Evolutionary conservation across 768 basidiomycete genomes (phyloP).

Genomic region (Lactarius vividus): DNA sequence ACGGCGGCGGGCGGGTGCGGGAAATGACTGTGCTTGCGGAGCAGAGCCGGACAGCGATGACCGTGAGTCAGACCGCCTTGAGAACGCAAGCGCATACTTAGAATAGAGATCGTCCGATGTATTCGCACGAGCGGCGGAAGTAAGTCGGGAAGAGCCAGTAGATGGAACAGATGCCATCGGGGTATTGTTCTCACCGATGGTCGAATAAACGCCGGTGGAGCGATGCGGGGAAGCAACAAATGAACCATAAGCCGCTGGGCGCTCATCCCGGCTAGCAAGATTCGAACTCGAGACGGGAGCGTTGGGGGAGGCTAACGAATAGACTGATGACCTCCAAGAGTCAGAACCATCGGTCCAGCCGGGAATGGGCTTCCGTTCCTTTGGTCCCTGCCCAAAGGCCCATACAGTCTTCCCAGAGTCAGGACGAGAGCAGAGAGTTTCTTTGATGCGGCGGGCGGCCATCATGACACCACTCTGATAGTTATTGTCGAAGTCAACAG

Average conservation of each 20-base stretch:
- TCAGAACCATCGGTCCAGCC: conserved; percentile 70
- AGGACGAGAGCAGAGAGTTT: conserved; percentile 44
- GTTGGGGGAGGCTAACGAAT: conserved; percentile 48
- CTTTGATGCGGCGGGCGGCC: conserved; percentile 56
- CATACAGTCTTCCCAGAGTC: conserved; percentile 32
- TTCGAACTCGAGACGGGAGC: conserved; percentile 25
- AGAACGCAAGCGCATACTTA: conserved; percentile 55
- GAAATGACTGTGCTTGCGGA: conserved; percentile 38
- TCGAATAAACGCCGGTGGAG: conserved; percentile 48
- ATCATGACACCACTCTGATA: conserved; percentile 67
- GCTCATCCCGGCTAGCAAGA: conserved; percentile 34
- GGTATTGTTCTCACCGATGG: conserved; percentile 37
- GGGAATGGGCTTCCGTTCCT: conserved; percentile 46
- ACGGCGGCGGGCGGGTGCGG: conserved; percentile 38
- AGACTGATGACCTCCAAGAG: conserved; percentile 66
- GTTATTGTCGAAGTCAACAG: conserved; percentile 34
- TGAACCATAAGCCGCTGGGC: conserved; percentile 42
- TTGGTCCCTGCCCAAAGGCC: conserved; percentile 28
- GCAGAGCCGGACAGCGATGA: conserved; percentile 35
- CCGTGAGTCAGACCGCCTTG: conserved; percentile 54
- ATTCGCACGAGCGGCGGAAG: conserved; percentile 31
- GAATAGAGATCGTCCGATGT: conserved; percentile 47
- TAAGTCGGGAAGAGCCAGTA: conserved; percentile 30
- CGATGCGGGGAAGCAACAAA: conserved; percentile 53
- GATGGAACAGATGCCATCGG: conserved; percentile 19